Evolutionary conservation across 805 yeast species (phyloP).

Genomic region (Yamadazyma akitaensis): DNA sequence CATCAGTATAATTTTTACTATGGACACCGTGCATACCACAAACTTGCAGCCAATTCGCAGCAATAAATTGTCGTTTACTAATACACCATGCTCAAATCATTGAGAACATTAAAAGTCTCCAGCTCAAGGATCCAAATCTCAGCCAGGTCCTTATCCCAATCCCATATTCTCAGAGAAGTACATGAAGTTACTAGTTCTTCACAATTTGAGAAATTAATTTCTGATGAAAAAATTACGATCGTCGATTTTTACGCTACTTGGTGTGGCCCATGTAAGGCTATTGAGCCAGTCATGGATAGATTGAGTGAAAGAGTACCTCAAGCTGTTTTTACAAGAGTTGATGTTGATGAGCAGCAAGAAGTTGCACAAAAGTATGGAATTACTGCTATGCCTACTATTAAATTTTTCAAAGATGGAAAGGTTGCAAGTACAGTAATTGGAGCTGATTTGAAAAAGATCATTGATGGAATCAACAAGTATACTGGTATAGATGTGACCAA

Average conservation of each 20-base stretch:
- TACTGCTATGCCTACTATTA: constrained; percentile 75
- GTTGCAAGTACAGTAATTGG: constrained; percentile 60
- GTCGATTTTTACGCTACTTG: constrained; percentile 43
- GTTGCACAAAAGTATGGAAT: constrained; percentile 60
- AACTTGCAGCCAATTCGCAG: neutral
- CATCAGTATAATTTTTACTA: too few relatives aligned
- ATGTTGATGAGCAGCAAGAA: constrained; percentile 62
- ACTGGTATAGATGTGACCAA: constrained; percentile 24
- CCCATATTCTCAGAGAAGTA: constrained; percentile 15
- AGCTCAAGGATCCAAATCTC: neutral
- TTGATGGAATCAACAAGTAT: constrained; percentile 25
- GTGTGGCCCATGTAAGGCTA: constrained; percentile 46
- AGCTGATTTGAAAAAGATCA: constrained; percentile 48
- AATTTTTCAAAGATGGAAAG: constrained; percentile 59
- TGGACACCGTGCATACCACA: too few relatives aligned
- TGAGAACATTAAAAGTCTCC: neutral
- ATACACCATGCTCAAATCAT: neutral
- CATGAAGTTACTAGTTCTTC: constrained; percentile 26
- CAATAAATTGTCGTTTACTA: neutral
- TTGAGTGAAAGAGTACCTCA: constrained; percentile 37
- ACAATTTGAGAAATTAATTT: constrained; percentile 24
- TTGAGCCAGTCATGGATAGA: constrained; percentile 35
- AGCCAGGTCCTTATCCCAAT: neutral
- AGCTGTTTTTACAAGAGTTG: constrained; percentile 65
- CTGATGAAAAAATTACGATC: constrained; percentile 26